Evolutionary conservation across 176 grass and related monocot genomes (phyloP), one percentile per base, ranked within the genome.

Genomic region (Eleusine indica): DNA sequence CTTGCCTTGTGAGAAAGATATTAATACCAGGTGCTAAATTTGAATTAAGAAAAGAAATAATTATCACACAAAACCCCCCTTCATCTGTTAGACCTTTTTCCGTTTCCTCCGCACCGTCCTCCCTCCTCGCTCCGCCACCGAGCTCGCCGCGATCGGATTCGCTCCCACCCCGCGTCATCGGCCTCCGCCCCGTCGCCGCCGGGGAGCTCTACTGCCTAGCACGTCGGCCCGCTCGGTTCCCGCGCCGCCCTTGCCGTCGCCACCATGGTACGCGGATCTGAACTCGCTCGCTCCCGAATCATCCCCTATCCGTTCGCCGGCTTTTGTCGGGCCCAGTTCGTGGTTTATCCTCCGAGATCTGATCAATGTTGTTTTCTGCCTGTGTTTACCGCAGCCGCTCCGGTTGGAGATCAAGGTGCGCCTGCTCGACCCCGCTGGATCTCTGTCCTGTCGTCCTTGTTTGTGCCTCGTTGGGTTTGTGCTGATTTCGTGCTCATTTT

Each of bases 401-500:
- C 96, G 96, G 91, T 89, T 99, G 83, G 96, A 99, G 87, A 99
- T 99, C 93, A 99, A 99, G 96, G 96, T 99, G 89, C 81, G 82
- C 30, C n/a, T 13, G 61, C 61, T 13, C 78, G 74, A 7, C 57
- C 39, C 18, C 46, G 38, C 85, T 73, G 60, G 83, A 90, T 87
- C 80, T 80, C 82, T 83, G 74, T 88, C 76, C 18, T 70, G 14
- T 70, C 60, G 47, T 67, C 77, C 39, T 28, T 35, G n/a, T 79
- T 61, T 80, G 66, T 48, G 74, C 53, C 51, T 22, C 5, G 78
- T 74, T 83, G 19, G 62, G 28, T 61, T 32, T 79, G 48, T 28
- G 67, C 68, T 82, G 68, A 87, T 79, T 69, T 79, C 0, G 41
- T 75, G 42, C 49, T 70, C 32, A 6, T 75, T 75, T 83, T 63